A percentile compares a stretch with the other conserved stretches of the same genome.
phyloP scores from a whole-genome alignment of 805 yeast genomes.

The Teunomyces tritomae region DNA sequence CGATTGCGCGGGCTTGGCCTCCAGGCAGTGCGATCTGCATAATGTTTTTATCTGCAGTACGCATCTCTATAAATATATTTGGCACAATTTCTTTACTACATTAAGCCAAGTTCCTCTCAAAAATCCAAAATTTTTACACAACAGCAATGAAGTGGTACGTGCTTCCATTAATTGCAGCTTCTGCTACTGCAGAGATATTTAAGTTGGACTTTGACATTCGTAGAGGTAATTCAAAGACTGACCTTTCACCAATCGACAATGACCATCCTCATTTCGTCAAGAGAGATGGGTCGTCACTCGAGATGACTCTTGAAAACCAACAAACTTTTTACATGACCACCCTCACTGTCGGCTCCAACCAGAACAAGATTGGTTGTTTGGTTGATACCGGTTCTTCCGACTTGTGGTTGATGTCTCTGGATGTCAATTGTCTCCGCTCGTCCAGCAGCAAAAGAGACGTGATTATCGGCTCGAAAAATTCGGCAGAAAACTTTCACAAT shows the following conservation, averaged over 20 bases:
- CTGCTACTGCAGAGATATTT: constrained; percentile 8
- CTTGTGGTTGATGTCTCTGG: constrained; percentile 39
- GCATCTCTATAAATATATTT: neutral
- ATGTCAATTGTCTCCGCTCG: constrained; percentile 19
- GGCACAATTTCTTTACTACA: neutral
- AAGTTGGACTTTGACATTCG: constrained; percentile 18
- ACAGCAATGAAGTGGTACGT: constrained; percentile 7
- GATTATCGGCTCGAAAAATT: neutral
- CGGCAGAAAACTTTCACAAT: neutral
- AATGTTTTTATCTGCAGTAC: neutral
- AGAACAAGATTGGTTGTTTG: constrained; percentile 27
- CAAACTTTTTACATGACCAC: constrained; percentile 29
- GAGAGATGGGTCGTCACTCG: constrained; percentile 16
- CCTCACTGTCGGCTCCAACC: constrained; percentile 30
- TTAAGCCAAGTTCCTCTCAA: neutral
- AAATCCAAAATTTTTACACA: neutral
- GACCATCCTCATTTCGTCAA: constrained; percentile 13
- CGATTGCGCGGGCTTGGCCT: neutral
- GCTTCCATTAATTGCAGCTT: constrained; percentile 5
- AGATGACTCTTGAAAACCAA: constrained; percentile 20
- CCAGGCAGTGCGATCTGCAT: neutral
- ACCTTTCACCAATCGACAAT: constrained; percentile 7
- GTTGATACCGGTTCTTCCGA: constrained; percentile 45
- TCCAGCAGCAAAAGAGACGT: constrained; percentile 4
- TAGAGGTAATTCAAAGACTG: constrained; percentile 13